Base-by-base conservation (phyloP, 2,329 filamentous ascomycete genomes). In the Ceratocystis papillata region DNA sequence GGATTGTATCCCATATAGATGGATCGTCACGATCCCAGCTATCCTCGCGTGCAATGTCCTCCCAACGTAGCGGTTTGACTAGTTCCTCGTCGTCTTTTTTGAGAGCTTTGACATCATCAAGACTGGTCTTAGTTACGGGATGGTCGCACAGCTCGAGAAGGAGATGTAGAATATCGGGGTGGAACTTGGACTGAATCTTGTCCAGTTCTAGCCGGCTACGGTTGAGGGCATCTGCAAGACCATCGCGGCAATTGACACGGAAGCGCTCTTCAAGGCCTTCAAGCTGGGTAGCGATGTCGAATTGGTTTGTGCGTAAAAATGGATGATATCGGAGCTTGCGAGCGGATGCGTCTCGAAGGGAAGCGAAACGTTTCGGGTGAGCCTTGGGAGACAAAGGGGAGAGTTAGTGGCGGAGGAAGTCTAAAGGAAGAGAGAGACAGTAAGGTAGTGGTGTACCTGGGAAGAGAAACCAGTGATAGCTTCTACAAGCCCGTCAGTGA, bases 191-290 rank as follows among this genome's bases (percentile, higher is more conserved):
- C 8, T 80, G 45, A 76, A 78, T 63, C 68, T 76, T 72, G 10
- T 80, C 77, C 22, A 96, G 75, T 68, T 85, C 82, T 48, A 81
- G 76, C 15, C 90, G 74, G 45, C 88, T 69, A 63, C 77, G 73
- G 5, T 80, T 77, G 50, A 96, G 76, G 67, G 87, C 85, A 66
- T 92, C 86, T 12, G 90, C 90, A 30, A 96, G 77, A 48, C 84
- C 84, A 71, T 96, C 92, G 69, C 89, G 85, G 72, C 88, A 87
- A 61, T 90, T 81, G 65, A 97, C 81, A 41, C 85, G 83, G 71
- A 96, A 94, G 71, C 93, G 91, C 76, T 97, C 94, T 70, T 92
- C 87, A 2, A 96, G 79, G 0, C 89, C 89, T 62, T 84, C 79
- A 1, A 93, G 78, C 45, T 80, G 81, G 46, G 81, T 80, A 48